Conservation (phyloP, 2,329 filamentous ascomycete species). For the Hypoxylon sp. region DNA sequence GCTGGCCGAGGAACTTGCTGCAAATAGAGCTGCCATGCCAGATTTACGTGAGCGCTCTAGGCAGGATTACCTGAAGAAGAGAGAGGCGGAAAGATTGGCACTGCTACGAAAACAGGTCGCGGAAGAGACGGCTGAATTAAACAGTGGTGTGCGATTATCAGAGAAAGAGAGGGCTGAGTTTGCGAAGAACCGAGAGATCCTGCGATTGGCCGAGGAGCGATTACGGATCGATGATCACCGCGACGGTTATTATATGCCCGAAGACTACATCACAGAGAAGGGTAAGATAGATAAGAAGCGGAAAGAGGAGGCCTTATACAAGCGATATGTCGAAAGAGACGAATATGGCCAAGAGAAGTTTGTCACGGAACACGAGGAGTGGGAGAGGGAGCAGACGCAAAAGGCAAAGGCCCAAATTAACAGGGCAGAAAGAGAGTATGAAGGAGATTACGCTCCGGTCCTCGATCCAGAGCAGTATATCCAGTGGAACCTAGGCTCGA, state of each 20-base stretch:
- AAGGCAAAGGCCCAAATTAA: constrained; percentile 91
- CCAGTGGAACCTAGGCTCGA: constrained; percentile 84
- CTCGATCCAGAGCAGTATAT: constrained; percentile 92
- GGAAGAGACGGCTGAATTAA: constrained; percentile 86
- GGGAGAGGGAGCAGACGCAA: constrained; percentile 90
- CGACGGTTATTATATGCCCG: constrained; percentile 93
- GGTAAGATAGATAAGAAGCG: constrained; percentile 89
- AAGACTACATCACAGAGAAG: constrained; percentile 95
- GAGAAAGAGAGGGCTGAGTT: constrained; percentile 89
- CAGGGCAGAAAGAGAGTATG: constrained; percentile 79
- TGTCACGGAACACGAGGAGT: constrained; percentile 94
- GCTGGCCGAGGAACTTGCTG: constrained; percentile 76
- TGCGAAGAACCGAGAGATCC: constrained; percentile 85
- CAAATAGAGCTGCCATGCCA: constrained; percentile 79
- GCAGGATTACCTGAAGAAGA: constrained; percentile 94
- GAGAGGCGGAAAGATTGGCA: constrained; percentile 87
- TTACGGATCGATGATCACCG: constrained; percentile 90
- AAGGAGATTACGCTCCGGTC: constrained; percentile 91
- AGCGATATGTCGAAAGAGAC: constrained; percentile 88
- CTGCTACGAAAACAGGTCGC: constrained; percentile 91
- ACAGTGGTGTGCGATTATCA: constrained; percentile 81
- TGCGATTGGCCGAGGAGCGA: constrained; percentile 86
- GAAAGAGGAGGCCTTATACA: constrained; percentile 92
- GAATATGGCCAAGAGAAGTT: constrained; percentile 90
- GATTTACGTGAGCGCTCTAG: constrained; percentile 87